Evolutionary conservation across 495 filamentous ascomycete genomes (phyloP).

Genomic region (Aspergillus conjunctus): DNA sequence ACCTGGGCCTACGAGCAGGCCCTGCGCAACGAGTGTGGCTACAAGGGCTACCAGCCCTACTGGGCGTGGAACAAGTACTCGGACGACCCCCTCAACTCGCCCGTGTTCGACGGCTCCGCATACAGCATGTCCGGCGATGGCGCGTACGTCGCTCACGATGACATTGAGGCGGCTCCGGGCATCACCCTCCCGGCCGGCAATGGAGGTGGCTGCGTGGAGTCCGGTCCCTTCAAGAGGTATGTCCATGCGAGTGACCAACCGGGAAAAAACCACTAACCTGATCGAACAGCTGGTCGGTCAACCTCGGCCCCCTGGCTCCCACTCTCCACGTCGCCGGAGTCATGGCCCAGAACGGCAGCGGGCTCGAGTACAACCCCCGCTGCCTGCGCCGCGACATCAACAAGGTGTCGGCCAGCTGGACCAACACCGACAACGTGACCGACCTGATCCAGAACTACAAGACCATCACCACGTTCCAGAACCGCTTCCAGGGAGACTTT

Average conservation of each 20-base stretch:
- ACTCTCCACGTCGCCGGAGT: slow-evolving; percentile 24
- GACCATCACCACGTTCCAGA: slow-evolving; percentile 21
- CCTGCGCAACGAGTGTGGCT: slow-evolving; percentile 66
- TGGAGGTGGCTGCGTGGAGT: slow-evolving; percentile 61
- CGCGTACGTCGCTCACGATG: slow-evolving; percentile 39
- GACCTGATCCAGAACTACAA: slow-evolving; percentile 22
- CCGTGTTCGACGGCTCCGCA: slow-evolving; percentile 60
- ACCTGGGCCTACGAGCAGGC: slow-evolving; percentile 62
- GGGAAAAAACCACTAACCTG: neutral
- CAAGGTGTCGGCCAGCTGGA: slow-evolving; percentile 13
- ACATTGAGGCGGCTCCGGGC: slow-evolving; percentile 22
- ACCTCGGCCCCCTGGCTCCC: slow-evolving; percentile 49
- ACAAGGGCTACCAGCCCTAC: slow-evolving; percentile 52
- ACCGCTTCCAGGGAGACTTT: slow-evolving; percentile 24
- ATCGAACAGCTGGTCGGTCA: slow-evolving; percentile 31
- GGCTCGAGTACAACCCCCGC: slow-evolving; percentile 53
- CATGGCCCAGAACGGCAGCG: slow-evolving; percentile 22
- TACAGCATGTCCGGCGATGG: slow-evolving; percentile 61
- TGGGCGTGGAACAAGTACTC: slow-evolving; percentile 63
- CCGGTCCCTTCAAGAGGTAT: slow-evolving; percentile 54
- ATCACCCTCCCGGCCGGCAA: slow-evolving; percentile 41
- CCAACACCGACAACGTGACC: slow-evolving; percentile 17
- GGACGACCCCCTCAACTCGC: slow-evolving; percentile 51
- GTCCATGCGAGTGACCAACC: neutral
- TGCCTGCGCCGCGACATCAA: slow-evolving; percentile 62